A percentile compares a stretch with the other conserved stretches of the same genome.
phyloP scores from a whole-genome alignment of 345 rosid species.

The Populus pruinosa region DNA sequence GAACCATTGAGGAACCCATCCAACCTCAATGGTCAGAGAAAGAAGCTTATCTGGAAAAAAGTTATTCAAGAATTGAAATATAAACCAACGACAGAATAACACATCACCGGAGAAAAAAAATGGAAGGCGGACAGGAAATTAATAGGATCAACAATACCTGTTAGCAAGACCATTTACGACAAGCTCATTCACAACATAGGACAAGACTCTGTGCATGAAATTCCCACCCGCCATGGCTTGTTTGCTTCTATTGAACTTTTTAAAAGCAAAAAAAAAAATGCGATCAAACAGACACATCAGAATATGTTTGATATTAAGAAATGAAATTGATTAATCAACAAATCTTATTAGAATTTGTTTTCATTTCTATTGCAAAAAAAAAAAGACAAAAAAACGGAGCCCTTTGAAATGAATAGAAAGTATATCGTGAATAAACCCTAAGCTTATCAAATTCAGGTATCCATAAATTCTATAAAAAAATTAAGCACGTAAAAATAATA shows the following conservation, averaged over 20 bases:
- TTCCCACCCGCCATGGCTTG: conserved; percentile 82
- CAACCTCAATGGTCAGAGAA: conserved; percentile 37
- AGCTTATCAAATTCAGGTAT: neutral
- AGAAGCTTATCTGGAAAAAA: conserved; percentile 29
- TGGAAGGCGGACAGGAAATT: neutral
- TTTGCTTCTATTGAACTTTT: neutral
- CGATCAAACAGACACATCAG: neutral
- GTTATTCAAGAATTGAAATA: neutral
- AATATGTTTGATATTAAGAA: neutral
- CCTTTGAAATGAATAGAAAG: neutral
- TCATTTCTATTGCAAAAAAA: neutral
- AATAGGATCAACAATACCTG: conserved; percentile 41
- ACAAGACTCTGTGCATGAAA: conserved; percentile 68
- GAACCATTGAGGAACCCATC: conserved; percentile 38
- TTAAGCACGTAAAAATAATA: neutral
- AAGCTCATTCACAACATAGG: conserved; percentile 74
- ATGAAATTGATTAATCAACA: neutral
- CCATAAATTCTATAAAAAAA: neutral
- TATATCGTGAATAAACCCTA: neutral
- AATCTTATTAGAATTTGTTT: neutral
- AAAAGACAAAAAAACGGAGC: neutral
- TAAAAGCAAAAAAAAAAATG: neutral
- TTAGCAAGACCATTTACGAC: conserved; percentile 83
- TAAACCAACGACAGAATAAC: neutral
- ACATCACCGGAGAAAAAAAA: neutral